Percentiles rank a stretch among this genome's conserved stretches.
phyloP scores from a whole-genome alignment of 805 yeast species.

The Wickerhamiella cacticola region DNA sequence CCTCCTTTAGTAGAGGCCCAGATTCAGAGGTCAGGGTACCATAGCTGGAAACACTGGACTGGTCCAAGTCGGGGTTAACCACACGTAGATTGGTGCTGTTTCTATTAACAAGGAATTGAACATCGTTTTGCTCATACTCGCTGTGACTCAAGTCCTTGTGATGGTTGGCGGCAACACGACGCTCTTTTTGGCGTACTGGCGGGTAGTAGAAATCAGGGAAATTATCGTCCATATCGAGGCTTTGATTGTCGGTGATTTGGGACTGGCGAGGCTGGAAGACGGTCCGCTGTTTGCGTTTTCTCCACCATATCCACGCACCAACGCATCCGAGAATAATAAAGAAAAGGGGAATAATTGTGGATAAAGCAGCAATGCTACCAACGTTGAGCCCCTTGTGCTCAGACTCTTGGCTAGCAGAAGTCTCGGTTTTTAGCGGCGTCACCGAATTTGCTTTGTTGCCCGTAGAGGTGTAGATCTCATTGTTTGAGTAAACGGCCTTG shows the following conservation, averaged over 20 bases:
- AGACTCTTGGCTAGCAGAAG: neutral
- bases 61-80: constrained; percentile 44
- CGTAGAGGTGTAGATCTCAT: constrained; percentile 2
- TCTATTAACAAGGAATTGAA: constrained; percentile 58
- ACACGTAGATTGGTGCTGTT: constrained; percentile 49
- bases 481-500: constrained; percentile 13
- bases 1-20: constrained; percentile 4
- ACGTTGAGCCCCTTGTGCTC: constrained; percentile 22
- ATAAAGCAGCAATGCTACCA: constrained; percentile 36
- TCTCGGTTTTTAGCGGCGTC: neutral
- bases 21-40: constrained; percentile 1
- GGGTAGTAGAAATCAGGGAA: constrained; percentile 11
- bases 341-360: constrained; percentile 36
- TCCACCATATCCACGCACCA: constrained; percentile 24
- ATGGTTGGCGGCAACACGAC: neutral
- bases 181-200: constrained; percentile 4
- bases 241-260: constrained; percentile 11
- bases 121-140: constrained; percentile 32
- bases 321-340: constrained; percentile 30
- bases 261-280: constrained; percentile 17
- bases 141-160: neutral
- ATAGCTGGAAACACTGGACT: neutral
- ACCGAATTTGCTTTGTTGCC: neutral
- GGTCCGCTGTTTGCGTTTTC: constrained; percentile 21
- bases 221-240: constrained; percentile 4